phyloP scores from a whole-genome alignment of 169 alveolate species.

The Miamiensis avidus region DNA sequence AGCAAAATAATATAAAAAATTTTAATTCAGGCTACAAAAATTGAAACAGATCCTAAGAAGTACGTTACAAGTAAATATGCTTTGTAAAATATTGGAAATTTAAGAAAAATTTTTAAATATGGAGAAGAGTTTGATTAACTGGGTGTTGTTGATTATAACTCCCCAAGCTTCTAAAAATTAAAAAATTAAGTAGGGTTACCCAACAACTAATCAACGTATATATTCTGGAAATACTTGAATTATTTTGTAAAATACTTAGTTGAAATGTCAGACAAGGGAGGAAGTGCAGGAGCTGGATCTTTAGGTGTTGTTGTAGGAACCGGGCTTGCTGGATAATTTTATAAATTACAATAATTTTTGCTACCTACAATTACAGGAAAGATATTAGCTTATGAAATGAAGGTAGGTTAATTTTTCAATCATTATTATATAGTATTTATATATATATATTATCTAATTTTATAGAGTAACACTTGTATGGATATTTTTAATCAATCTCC shows the following conservation, averaged over 20 bases:
- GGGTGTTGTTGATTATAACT: not conserved
- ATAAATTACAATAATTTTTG: no score
- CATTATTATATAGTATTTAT: no score
- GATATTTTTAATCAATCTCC: no score
- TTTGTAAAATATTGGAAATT: not conserved
- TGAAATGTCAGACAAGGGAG: not conserved
- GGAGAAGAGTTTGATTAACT: not conserved
- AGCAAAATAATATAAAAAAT: no score
- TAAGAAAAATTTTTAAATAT: not conserved
- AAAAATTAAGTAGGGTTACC: not conserved
- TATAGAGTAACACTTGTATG: no score
- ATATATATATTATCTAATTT: no score
- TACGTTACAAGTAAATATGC: not conserved
- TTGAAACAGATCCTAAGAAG: no score
- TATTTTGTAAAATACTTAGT: not conserved
- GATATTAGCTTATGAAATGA: no score
- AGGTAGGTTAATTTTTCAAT: no score
- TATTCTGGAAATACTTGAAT: not conserved
- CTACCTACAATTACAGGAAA: not conserved
- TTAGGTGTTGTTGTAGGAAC: not conserved
- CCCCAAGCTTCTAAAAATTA: no score
- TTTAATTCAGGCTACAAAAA: no score
- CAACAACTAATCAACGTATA: not conserved
- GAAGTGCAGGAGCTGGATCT: not conserved
- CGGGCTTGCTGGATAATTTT: not conserved